Evolutionary conservation across 1,284 basidiomycete species (phyloP).

Genomic region (Ceratobasidium sp.): DNA sequence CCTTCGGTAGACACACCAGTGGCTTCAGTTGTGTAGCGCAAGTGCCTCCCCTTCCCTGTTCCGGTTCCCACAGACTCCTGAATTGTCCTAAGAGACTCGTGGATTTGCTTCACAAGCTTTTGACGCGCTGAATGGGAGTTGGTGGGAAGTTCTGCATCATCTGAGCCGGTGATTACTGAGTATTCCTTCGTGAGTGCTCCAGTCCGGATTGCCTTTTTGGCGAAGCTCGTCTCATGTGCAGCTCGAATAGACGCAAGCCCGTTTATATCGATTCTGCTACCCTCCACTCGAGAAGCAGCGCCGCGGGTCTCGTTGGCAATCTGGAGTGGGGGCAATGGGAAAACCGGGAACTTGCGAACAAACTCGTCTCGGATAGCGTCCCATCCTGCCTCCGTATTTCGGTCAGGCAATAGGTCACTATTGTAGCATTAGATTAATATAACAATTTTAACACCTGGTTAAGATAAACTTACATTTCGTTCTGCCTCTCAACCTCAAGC

Average conservation of each 20-base stretch:
- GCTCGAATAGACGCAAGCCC: not conserved
- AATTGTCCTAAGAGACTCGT: conserved; percentile 26
- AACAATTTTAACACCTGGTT: too few species aligned
- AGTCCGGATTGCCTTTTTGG: conserved; percentile 7
- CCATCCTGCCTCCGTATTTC: not conserved
- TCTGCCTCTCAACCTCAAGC: not conserved
- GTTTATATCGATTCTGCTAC: not conserved
- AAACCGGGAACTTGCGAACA: conserved; percentile 7
- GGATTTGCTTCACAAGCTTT: conserved; percentile 29
- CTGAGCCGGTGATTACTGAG: conserved; percentile 44
- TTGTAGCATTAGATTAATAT: too few species aligned
- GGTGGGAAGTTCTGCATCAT: conserved; percentile 34
- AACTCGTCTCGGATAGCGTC: not conserved
- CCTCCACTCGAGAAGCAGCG: not conserved
- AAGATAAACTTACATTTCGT: conserved; percentile 3
- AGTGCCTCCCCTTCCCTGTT: too few species aligned
- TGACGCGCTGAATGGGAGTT: not conserved
- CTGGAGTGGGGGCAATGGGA: not conserved
- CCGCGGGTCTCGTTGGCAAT: conserved; percentile 40
- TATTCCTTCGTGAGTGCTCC: conserved; percentile 3
- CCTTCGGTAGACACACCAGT: too few species aligned
- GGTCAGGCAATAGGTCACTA: not conserved
- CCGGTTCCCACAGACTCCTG: conserved; percentile 8
- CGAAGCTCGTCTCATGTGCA: not conserved
- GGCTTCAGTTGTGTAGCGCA: too few species aligned